phyloP scores from a whole-genome alignment of 768 basidiomycete species.

The Dacryopinax primogenitus region DNA sequence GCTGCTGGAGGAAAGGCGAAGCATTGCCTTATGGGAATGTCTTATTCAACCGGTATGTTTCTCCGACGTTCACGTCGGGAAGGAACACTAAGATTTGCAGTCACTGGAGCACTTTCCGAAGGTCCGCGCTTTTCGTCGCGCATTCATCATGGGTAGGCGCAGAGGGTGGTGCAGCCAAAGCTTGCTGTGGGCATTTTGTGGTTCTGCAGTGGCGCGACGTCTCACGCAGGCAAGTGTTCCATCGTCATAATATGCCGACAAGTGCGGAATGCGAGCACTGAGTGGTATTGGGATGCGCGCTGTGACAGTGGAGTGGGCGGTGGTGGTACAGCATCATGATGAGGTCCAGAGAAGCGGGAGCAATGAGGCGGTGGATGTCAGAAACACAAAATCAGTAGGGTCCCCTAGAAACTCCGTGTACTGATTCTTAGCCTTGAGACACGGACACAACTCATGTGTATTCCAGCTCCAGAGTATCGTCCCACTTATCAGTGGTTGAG shows the following conservation, averaged over 20 bases:
- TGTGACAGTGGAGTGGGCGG: not conserved
- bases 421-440: no score
- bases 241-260: not conserved
- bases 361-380: not conserved
- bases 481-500: no score
- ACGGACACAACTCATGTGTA: no score
- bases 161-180: not conserved
- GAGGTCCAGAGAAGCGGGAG: not conserved
- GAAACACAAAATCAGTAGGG: not conserved
- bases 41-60: not conserved
- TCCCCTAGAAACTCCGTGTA: not conserved
- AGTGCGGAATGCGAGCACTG: not conserved
- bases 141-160: not conserved
- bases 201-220: not conserved
- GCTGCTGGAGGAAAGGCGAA: not conserved
- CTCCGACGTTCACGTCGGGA: not conserved
- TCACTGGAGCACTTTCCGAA: not conserved
- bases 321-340: not conserved
- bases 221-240: not conserved
- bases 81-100: not conserved
- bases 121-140: not conserved
- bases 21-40: not conserved
- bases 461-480: no score
- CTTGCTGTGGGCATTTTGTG: not conserved
- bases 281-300: no score